These are phyloP conservation scores for Alternaria viburni DNA, from an alignment of 2,329 filamentous ascomycete genomes.

Conservation along the genomic window DNA sequence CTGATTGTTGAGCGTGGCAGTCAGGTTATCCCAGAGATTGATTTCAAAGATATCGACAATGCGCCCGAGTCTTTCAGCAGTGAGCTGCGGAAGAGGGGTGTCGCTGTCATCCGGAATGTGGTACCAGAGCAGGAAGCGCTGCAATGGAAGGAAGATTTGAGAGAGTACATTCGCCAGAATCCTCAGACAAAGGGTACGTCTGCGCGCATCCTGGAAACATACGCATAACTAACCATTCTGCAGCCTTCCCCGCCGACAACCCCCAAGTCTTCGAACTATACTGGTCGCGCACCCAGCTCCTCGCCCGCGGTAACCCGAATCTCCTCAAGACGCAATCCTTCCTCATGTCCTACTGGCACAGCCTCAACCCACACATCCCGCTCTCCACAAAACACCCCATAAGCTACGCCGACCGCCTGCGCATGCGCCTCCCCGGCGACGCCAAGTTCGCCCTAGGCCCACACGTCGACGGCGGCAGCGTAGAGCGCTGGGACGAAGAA, in stretches of 20 bases:
- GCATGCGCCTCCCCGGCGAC: slow-evolving; percentile 62
- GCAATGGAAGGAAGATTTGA: slow-evolving; percentile 53
- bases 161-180: slow-evolving; percentile 54
- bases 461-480: slow-evolving; percentile 59
- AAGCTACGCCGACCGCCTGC: slow-evolving; percentile 57
- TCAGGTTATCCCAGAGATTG: slow-evolving; percentile 54
- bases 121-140: slow-evolving; percentile 53
- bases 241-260: slow-evolving; percentile 56
- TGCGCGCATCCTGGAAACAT: background rate
- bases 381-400: slow-evolving; percentile 56
- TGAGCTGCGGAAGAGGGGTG: slow-evolving; percentile 64
- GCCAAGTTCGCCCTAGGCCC: slow-evolving; percentile 63
- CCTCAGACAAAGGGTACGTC: slow-evolving; percentile 50
- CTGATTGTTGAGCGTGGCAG: slow-evolving; percentile 52
- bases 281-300: slow-evolving; percentile 56
- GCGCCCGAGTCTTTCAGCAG: slow-evolving; percentile 62
- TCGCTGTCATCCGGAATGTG: slow-evolving; percentile 56
- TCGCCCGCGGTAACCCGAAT: slow-evolving; percentile 55
- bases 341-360: slow-evolving; percentile 58
- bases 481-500: slow-evolving; percentile 62
- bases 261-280: slow-evolving; percentile 60
- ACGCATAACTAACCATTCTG: slow-evolving; percentile 7
- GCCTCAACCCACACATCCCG: slow-evolving; percentile 49
- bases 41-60: slow-evolving; percentile 55
- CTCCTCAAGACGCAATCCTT: slow-evolving; percentile 56